Evolutionary conservation across 2,329 filamentous ascomycete genomes (phyloP), one percentile per base, ranked within the genome.

Genomic region (Penicillium decumbens): DNA sequence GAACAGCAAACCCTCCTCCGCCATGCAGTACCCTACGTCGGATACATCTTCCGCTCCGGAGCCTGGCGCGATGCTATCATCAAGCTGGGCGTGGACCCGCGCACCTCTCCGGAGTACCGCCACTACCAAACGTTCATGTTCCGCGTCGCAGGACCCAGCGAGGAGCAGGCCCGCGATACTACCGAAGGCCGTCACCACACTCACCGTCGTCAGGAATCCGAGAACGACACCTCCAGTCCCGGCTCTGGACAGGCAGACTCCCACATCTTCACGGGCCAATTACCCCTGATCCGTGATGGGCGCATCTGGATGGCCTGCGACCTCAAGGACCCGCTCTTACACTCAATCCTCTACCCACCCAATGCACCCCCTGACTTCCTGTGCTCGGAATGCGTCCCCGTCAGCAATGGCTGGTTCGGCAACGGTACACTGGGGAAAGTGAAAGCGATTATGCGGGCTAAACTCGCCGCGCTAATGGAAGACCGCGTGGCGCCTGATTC

Each of bases 281-380:
- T 66, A 0, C 71, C 79, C 2, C 82, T 92, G 47, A 82, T 82
- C 13, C 80, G 81, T 1, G 90, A 95, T 62, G 90, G 90, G 33
- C 93, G 93, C 62, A 85, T 93, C 43, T 98, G 90, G 87, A 93
- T 97, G 75, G 80, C 95, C 24, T 95, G 90, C 72, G 93, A 98
- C 67, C 85, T 97, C 47, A 86, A 82, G 0, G 92, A 97, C 61
- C 88, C 89, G 0, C 65, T 91, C 1, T 75, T 97, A 1, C 75
- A 0, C 69, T 75, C 9, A 73, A 41, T 96, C 3, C 77, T 95
- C 33, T 78, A 83, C 18, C 80, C 81, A 0, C 76, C 83, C 0
- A 76, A 82, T 4, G 64, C 77, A 2, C 66, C 57, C 2, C 70
- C 59, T 25, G 69, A 72, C 3, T 76, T 80, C 49, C 71, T 87